A percentile compares a stretch with the other conserved stretches of the same genome.
These are phyloP conservation scores for Hirsutella rhossiliensis DNA, from an alignment of 2,329 filamentous ascomycete species.

Conservation along the genomic window DNA sequence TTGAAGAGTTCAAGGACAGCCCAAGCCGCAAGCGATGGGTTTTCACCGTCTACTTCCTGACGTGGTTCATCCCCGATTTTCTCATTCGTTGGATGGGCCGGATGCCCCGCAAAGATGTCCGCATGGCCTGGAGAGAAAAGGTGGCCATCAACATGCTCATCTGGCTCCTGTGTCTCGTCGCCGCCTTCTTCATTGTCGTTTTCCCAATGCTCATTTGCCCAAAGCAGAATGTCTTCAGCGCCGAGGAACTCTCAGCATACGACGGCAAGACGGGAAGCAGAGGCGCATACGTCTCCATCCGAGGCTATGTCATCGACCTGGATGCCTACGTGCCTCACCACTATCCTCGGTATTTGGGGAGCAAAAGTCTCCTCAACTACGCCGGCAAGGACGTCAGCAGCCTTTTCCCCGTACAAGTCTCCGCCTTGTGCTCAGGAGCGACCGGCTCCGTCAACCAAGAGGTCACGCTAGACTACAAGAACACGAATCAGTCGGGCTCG, in stretches of 20 bases:
- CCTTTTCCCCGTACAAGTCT: constrained; percentile 90
- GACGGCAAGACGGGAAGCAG: constrained; percentile 59
- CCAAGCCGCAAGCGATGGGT: constrained; percentile 84
- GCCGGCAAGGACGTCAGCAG: constrained; percentile 77
- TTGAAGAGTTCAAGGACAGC: constrained; percentile 72
- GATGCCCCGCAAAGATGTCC: constrained; percentile 87
- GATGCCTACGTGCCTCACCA: constrained; percentile 61
- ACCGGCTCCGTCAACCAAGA: constrained; percentile 51
- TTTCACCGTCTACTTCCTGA: constrained; percentile 69
- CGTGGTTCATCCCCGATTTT: constrained; percentile 81
- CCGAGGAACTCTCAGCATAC: constrained; percentile 59
- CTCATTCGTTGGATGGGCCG: constrained; percentile 62
- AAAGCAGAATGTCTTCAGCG: constrained; percentile 76
- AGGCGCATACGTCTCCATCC: constrained; percentile 64
- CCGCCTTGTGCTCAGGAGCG: constrained; percentile 73
- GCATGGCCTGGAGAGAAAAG: constrained; percentile 92
- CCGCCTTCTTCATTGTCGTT: constrained; percentile 79
- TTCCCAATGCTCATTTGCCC: constrained; percentile 88
- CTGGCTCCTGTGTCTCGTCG: constrained; percentile 69
- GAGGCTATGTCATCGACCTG: constrained; percentile 82
- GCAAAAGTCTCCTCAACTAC: constrained; percentile 59
- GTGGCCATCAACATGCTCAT: constrained; percentile 96
- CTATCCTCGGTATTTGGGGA: constrained; percentile 50
- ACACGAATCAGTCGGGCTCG: constrained; percentile 60
- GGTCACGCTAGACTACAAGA: constrained; percentile 77